Evolutionary conservation across 2,329 filamentous ascomycete species (phyloP).

Genomic region (Aschersonia sp.): DNA sequence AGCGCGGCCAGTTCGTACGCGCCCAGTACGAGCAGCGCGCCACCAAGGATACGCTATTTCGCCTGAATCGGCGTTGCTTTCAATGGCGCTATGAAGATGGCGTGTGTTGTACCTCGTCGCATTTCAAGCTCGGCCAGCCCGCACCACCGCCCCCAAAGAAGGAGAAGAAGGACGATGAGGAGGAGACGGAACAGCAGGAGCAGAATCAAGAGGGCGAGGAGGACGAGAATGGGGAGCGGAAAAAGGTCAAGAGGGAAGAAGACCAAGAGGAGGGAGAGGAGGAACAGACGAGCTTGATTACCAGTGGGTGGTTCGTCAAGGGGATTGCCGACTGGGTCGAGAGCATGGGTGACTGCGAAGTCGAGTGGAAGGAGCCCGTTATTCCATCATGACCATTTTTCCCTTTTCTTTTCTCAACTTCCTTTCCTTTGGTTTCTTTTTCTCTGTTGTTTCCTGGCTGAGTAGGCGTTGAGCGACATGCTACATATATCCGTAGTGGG

Average conservation of each 20-base stretch:
- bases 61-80: constrained; percentile 25
- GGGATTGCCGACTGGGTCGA: constrained; percentile 33
- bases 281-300: constrained; percentile 9
- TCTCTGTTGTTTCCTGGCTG: background rate
- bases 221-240: background rate
- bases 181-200: background rate
- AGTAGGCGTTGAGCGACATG: too few relatives aligned
- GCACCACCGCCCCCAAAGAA: constrained; percentile 10
- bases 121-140: constrained; percentile 28
- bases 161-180: background rate
- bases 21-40: constrained; percentile 12
- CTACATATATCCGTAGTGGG: too few relatives aligned
- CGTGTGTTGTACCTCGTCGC: constrained; percentile 26
- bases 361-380: constrained; percentile 21
- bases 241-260: background rate
- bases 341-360: constrained; percentile 26
- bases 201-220: background rate
- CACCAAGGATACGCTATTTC: constrained; percentile 9
- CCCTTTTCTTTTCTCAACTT: background rate
- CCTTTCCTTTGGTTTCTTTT: background rate
- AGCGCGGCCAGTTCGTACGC: constrained; percentile 13
- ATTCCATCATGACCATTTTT: background rate
- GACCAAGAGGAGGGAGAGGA: background rate
- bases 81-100: constrained; percentile 31
- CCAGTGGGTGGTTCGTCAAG: constrained; percentile 30